Evolutionary conservation across 371 early-diverging fungal species (phyloP), one percentile per base, ranked within the genome.

Genomic region (Dichotomocladium elegans): DNA sequence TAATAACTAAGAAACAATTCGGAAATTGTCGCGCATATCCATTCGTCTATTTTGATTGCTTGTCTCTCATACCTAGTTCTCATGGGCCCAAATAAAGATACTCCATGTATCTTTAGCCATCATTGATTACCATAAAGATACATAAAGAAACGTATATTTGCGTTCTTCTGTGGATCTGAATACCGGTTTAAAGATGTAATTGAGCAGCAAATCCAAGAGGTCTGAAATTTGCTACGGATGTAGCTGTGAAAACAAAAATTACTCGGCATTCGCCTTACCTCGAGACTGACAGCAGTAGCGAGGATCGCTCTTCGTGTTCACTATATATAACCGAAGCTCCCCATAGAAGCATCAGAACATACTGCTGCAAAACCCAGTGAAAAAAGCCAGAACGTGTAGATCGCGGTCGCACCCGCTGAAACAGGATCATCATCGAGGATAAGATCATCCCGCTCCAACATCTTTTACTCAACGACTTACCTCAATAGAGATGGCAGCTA

Each of bases 391-490:
- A 53, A 68, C 3, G 78, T 73, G 24, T 74, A 72, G 74, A 77
- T 77, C 40, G 66, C 67, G 24, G 59, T 77, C 5, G 51, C 63
- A 26, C 74, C 78, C 10, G 63, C 63, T 2, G 78, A 77, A 40
- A 77, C 78, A 14, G 78, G 78, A 4, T 3, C 14, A 63, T 61
- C 1, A 41, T 77, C 15, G 78, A 74, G 2, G 72, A 74, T 21
- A 73, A 71, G 28, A 77, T 77, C 66, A 74, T 41, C 55, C 54
- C 5, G 74, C 74, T 47, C 74, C 78, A 9, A 77, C 78, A 0
- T 74, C 70, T 40, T 44, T 68, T 15, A 77, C 78, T 1, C 49
- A 66, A 17, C n/a, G n/a, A n/a, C n/a, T n/a, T n/a, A n/a, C n/a
- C n/a, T n/a, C n/a, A n/a, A 37, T 37, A 21, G 69, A 68, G 27